Conservation (phyloP, 805 yeast species). For the Wickerhamiella sergipiensis region DNA sequence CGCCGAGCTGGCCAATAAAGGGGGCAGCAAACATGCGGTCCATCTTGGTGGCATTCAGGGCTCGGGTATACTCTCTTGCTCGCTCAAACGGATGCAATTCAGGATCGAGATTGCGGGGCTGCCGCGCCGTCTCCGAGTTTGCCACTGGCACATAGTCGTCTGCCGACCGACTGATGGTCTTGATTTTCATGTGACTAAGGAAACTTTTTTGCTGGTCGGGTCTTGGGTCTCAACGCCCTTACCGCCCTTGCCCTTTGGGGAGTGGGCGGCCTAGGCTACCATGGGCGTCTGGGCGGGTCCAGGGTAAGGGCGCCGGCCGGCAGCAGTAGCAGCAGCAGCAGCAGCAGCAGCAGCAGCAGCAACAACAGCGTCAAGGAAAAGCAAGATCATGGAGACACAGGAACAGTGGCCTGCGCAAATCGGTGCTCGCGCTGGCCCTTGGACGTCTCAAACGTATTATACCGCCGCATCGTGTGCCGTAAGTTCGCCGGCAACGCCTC, state of each 20-base stretch:
- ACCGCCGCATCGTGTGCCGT: slow-evolving; percentile 3
- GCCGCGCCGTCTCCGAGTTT: slow-evolving; percentile 73
- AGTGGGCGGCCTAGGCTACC: no score
- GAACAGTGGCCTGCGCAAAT: neutral
- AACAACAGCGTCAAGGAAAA: no score
- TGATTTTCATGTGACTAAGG: slow-evolving; percentile 44
- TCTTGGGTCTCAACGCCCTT: no score
- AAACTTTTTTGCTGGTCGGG: neutral
- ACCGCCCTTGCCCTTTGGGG: no score
- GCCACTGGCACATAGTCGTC: slow-evolving; percentile 88
- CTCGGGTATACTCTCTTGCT: slow-evolving; percentile 91
- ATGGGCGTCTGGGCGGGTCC: no score
- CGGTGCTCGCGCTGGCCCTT: neutral
- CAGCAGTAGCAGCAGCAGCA: no score
- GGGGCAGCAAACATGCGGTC: slow-evolving; percentile 98
- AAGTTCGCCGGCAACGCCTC: slow-evolving; percentile 2
- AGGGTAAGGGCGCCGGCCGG: no score
- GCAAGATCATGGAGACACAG: neutral
- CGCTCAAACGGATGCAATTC: slow-evolving; percentile 94
- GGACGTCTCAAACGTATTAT: slow-evolving; percentile 9
- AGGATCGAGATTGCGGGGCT: slow-evolving; percentile 84
- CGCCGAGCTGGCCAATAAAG: slow-evolving; percentile 85
- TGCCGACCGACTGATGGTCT: slow-evolving; percentile 77
- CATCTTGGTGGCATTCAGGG: slow-evolving; percentile 85
- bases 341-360: no score